phyloP scores from a whole-genome alignment of 306 rosid genomes.

The Potentilla sterilis region DNA sequence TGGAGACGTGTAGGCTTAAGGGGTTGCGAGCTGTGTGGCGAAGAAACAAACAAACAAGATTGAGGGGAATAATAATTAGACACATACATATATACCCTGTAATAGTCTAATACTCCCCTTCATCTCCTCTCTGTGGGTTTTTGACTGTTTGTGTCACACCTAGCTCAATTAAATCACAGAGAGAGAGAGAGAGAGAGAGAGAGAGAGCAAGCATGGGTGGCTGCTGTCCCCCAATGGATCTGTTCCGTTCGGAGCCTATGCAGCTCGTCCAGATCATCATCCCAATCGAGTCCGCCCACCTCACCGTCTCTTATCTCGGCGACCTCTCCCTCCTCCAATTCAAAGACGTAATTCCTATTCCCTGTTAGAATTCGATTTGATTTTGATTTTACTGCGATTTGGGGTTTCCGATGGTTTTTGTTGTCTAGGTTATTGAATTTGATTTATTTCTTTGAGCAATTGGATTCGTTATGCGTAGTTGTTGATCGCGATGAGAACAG shows the following conservation, averaged over 20 bases:
- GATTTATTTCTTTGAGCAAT: not conserved
- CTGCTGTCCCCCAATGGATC: constrained; percentile 95
- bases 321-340: constrained; percentile 91
- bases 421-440: too few species aligned
- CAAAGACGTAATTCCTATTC: constrained; percentile 51
- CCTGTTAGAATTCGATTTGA: not conserved
- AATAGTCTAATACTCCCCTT: not conserved
- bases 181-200: constrained; percentile 4
- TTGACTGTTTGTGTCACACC: not conserved
- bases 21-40: not conserved
- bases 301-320: constrained; percentile 88
- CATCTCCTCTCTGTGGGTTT: not conserved
- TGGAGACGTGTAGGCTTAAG: not conserved
- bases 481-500: not conserved
- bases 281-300: constrained; percentile 91
- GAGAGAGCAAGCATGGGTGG: constrained; percentile 51
- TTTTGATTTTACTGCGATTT: not conserved
- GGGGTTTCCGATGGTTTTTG: not conserved
- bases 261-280: constrained; percentile 95
- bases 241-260: constrained; percentile 97
- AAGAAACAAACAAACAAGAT: not conserved
- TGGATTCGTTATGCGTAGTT: not conserved
- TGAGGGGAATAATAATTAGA: not conserved
- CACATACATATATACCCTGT: not conserved
- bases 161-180: not conserved